Evolutionary conservation across 1,284 basidiomycete species (phyloP), one percentile per base, ranked within the genome.

Genomic region (Malassezia globosa): DNA sequence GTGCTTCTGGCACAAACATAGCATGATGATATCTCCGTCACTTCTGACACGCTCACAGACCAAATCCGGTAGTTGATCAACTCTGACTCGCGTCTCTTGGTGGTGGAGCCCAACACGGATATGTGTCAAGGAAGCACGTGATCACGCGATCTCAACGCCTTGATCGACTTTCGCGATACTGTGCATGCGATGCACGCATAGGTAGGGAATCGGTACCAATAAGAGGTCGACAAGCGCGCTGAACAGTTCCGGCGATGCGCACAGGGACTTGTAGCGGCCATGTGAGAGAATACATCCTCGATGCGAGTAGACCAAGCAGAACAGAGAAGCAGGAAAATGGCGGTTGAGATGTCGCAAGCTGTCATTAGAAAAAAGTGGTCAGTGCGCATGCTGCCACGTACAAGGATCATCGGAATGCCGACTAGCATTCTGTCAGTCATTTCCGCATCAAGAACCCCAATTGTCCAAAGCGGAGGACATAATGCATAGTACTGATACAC

Each of bases 391-490:
- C 14, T 7, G 4, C 19, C 8, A 44, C 48, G 35, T 50, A 50
- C 48, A n/a, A 47, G 18, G 5, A 23, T 5, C 10, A 40, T n/a
- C 4, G 39, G 39, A 2, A 38, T 16, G 16, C 16, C 31, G 2
- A 47, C 36, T 4, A 47, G 35, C 3, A 39, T 22, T 26, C 50
- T 34, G 36, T 52, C 44, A 4, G 44, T 38, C 16, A 46, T 11
- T 19, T 52, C 50, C 34, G 35, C 16, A 16, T 31, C 44, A 4
- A 25, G 23, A 11, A 52, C 23, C 18, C 38, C 34, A 22, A 52
- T 47, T 11, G 44, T 42, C 50, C 50, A 52, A 5, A 52, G 33
- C 14, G 50, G 50, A 3, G 50, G 50, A 6, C 21, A 25, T 10
- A 26, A 8, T 10, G 8, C 8, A 22, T 29, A 47, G 31, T 39